Conservation (phyloP, 1,139 yeast genomes). For the Geotrichum reessii region DNA sequence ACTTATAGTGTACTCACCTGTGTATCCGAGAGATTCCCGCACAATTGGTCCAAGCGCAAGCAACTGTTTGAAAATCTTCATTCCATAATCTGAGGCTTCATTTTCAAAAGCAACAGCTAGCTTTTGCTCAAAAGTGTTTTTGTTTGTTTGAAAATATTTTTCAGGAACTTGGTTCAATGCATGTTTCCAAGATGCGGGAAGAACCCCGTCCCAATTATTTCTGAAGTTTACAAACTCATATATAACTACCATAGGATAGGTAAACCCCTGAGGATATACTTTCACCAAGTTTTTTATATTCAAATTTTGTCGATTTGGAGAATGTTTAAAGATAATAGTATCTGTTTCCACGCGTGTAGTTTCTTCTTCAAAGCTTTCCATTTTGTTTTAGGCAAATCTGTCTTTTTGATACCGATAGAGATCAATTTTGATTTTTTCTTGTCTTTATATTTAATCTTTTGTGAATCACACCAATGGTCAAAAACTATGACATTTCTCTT, state of each 20-base stretch:
- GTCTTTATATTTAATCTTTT: background rate
- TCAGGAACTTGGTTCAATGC: background rate
- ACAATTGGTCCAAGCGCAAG: constrained; percentile 6
- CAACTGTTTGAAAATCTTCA: background rate
- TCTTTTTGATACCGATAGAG: background rate
- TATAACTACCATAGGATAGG: constrained; percentile 4
- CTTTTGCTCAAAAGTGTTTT: background rate
- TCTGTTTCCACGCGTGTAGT: background rate
- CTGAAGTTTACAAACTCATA: constrained; percentile 5
- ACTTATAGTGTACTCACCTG: background rate
- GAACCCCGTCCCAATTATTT: constrained; percentile 8
- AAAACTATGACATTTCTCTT: background rate
- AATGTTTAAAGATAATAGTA: background rate
- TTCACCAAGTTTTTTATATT: background rate
- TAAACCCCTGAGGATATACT: constrained; percentile 1
- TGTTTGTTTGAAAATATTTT: background rate
- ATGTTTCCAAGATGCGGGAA: background rate
- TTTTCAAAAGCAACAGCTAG: constrained; percentile 2
- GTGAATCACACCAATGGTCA: background rate
- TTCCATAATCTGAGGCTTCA: background rate
- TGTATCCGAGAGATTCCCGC: background rate
- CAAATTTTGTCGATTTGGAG: background rate
- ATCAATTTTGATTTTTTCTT: background rate
- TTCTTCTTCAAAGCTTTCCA: background rate
- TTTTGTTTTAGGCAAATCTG: background rate